Evolutionary conservation across 148 eudicot species (phyloP), one percentile per base, ranked within the genome.

Genomic region (Rheum nobile): DNA sequence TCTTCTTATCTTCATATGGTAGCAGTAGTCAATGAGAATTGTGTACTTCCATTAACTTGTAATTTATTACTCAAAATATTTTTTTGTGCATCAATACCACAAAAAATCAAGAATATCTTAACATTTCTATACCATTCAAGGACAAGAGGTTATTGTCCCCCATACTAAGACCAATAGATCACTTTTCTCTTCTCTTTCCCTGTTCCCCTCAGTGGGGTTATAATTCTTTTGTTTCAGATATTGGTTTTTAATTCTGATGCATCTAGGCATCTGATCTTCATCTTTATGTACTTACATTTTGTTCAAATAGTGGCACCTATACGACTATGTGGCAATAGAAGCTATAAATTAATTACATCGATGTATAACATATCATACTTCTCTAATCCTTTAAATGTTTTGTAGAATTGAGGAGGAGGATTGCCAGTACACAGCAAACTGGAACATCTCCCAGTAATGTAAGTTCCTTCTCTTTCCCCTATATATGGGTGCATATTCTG

Each of bases 361-460:
- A 16, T 41, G 28, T 13, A 71, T 47, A 14, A 26, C 65, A 32
- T 19, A 14, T 76, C 41, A 34, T 61, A 29, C 70, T 32, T 31
- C 22, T 63, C 39, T 65, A 65, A 65, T 14, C 16, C 21, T 65
- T 34, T 65, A 24, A 34, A 31, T 65, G 6, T 77, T 69, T 46
- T 79, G 71, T 78, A 90, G 96, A 88, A 65, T 75, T 85, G 57
- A 84, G 79, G 80, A 85, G 89, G 76, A 77, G 80, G 75, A 84
- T 88, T 72, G 77, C 79, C 41, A 78, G 75, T 29, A 68, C 84
- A 71, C 84, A 83, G 46, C 83, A 79, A 55, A 79, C 75, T 39
- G 89, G 84, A 71, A 75, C 74, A 12, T 74, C 80, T 72, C 26
- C 29, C 46, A 79, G 81, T 50, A 86, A 79, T 75, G 98, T 94